Base-by-base conservation (phyloP, 2,329 filamentous ascomycete genomes). In the Pseudofabraea citricarpa region DNA sequence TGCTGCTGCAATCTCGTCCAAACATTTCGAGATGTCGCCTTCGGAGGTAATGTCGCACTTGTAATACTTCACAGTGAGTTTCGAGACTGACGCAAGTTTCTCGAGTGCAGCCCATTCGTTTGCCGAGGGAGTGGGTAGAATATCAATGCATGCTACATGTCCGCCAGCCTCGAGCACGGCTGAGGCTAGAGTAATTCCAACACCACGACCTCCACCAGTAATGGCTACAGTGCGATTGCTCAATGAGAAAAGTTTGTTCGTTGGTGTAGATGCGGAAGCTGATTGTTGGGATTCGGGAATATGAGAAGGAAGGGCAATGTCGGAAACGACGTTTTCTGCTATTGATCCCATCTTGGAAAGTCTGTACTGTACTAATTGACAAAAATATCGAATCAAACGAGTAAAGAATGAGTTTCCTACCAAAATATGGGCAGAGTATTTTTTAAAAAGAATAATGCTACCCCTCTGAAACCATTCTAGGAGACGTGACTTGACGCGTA, bases 81-180 rank as follows among this genome's bases (percentile, higher is more conserved):
- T 56, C 35, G 58, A 57, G 24, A 59, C 49, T n/a, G 56, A 57
- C 19, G 69, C 66, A 6, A 68, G 56, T 48, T 69, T 69, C 48
- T 65, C 60, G 19, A 74, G 59, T 15, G 56, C 56, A 16, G 59
- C 51, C 70, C 71, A 74, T 51, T 73, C 65, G 12, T 51, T 48
- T 21, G 55, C 56, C 29, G 59, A 60, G 23, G 68, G 67, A 19
- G 57, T 50, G 1, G 64, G 51, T 12, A 72, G 61, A 18, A 74
- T 64, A 47, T 75, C 71, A n/a, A 75, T 56, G 47, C 70, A 74
- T 6, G 66, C 70, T 40, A 69, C 70, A 48, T 71, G 64, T 23
- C 68, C 73, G 13, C 72, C 70, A 12, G 71, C 69, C 50, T 76
- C 73, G 36, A 72, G 54, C 3, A 75, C 63, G 2, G 71, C 73